Percentiles rank a stretch among this genome's conserved stretches.
phyloP scores from a whole-genome alignment of 768 basidiomycete genomes.

The Amanita inopinata region DNA sequence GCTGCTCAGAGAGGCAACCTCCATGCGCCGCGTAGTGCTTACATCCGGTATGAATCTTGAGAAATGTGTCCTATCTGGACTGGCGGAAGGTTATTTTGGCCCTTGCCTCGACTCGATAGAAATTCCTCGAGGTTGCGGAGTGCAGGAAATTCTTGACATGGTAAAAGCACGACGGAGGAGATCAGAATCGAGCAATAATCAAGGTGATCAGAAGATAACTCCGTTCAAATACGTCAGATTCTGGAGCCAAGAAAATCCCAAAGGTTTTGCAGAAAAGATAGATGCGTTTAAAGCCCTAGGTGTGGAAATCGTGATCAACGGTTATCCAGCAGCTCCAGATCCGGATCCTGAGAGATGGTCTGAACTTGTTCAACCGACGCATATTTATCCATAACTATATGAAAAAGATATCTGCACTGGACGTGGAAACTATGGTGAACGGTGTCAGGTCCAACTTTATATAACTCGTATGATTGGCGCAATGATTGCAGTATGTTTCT shows the following conservation, averaged over 20 bases:
- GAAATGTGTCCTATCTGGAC: neutral
- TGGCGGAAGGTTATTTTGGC: neutral
- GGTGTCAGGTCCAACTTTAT: too few relatives aligned
- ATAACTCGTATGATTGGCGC: too few relatives aligned
- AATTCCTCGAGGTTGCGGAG: neutral
- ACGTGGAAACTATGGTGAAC: too few relatives aligned
- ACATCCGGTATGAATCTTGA: neutral
- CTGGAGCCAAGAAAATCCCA: neutral
- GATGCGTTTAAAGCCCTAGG: neutral
- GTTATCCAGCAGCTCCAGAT: neutral
- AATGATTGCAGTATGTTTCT: too few relatives aligned
- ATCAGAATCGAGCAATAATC: neutral
- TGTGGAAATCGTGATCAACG: neutral
- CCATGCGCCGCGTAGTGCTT: neutral
- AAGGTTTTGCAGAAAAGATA: neutral
- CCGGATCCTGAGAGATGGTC: constrained; percentile 3
- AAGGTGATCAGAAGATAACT: neutral
- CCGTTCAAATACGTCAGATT: constrained; percentile 3
- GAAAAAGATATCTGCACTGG: too few relatives aligned
- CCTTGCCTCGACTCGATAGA: constrained; percentile 1
- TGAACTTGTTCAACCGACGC: neutral
- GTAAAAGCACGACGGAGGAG: neutral
- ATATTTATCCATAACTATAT: too few relatives aligned
- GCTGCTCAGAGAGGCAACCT: neutral
- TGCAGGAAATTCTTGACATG: neutral